Evolutionary conservation across 2,329 filamentous ascomycete species (phyloP).

Genomic region (Verticillium dahliae): DNA sequence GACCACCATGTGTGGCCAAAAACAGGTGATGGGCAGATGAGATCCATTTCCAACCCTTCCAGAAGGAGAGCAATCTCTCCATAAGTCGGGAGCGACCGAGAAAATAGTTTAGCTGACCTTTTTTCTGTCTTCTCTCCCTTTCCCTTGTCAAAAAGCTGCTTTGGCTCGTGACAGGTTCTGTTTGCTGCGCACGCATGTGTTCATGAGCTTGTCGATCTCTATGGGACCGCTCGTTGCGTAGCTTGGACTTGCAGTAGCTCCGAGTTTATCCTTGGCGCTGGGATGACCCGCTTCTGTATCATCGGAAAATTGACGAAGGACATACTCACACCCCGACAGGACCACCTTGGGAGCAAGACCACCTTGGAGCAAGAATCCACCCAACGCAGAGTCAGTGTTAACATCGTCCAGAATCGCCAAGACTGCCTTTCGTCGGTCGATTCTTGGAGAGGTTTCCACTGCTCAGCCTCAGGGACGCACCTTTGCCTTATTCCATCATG

Average conservation of each 20-base stretch:
- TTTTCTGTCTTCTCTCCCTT: too few species aligned
- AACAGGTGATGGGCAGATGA: background rate
- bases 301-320: background rate
- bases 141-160: background rate
- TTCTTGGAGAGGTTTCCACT: background rate
- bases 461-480: background rate
- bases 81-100: background rate
- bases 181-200: background rate
- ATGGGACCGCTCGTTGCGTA: background rate
- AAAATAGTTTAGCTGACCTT: background rate
- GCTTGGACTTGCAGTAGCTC: background rate
- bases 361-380: background rate
- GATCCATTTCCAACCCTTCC: background rate
- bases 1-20: background rate
- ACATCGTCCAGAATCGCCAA: background rate
- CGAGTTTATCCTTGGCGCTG: background rate
- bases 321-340: background rate
- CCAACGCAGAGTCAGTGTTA: background rate
- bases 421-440: background rate
- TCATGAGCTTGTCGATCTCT: background rate
- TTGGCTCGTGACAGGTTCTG: background rate
- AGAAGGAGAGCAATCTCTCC: background rate
- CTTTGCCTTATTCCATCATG: background rate
- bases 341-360: background rate
- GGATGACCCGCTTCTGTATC: background rate